A percentile compares a stretch with the other conserved stretches of the same genome.
Evolutionary conservation across 2,329 filamentous ascomycete genomes (phyloP).

Genomic region (Apiospora saccharicola): DNA sequence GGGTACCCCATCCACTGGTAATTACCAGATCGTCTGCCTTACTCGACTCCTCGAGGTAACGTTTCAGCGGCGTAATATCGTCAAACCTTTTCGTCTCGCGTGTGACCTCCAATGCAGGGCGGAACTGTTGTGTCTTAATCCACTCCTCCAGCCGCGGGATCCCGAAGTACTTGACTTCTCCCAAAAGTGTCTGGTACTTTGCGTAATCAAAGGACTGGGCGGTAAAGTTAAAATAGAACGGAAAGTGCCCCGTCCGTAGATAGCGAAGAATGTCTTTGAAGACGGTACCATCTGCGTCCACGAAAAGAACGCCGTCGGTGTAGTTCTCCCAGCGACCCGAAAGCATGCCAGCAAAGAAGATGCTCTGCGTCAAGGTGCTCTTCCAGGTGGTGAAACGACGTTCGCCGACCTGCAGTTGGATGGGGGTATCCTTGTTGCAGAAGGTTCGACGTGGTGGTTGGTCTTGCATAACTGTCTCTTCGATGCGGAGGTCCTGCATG

Average conservation of each 20-base stretch:
- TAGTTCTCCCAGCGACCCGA: constrained; percentile 34
- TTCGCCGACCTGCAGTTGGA: constrained; percentile 32
- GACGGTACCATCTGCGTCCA: constrained; percentile 46
- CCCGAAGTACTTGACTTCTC: too few relatives aligned
- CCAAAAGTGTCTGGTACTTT: too few relatives aligned
- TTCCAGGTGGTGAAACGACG: constrained; percentile 32
- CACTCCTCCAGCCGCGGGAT: too few relatives aligned
- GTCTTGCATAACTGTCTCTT: background rate
- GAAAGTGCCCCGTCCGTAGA: constrained; percentile 40
- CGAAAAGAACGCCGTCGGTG: constrained; percentile 43
- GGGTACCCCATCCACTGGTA: too few relatives aligned
- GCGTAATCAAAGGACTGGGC: too few relatives aligned
- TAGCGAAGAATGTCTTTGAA: constrained; percentile 47
- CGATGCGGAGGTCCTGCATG: background rate
- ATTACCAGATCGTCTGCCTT: too few relatives aligned
- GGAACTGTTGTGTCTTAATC: too few relatives aligned
- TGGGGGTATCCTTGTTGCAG: background rate
- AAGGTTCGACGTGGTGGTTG: background rate
- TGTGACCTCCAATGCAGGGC: too few relatives aligned
- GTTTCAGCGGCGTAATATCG: too few relatives aligned
- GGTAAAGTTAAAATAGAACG: too few relatives aligned
- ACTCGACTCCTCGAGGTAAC: too few relatives aligned
- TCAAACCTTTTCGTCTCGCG: too few relatives aligned
- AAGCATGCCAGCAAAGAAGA: constrained; percentile 36
- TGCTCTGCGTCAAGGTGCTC: constrained; percentile 33